Conservation (phyloP, 805 yeast genomes). For the Isabelozyma rhagii region DNA sequence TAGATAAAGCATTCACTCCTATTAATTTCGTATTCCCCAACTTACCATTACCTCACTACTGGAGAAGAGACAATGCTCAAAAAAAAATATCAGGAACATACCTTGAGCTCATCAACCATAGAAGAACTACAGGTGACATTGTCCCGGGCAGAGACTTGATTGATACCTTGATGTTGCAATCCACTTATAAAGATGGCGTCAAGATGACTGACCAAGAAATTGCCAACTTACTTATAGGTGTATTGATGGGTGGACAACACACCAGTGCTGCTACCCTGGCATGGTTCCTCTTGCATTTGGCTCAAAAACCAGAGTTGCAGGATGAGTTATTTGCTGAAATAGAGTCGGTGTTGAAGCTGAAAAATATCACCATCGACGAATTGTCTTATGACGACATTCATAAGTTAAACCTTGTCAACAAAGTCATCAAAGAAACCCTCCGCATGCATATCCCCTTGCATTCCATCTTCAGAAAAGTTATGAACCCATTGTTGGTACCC, state of each 20-base stretch:
- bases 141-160: constrained; percentile 79
- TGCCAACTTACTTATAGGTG: constrained; percentile 90
- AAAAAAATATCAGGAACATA: constrained; percentile 75
- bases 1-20: constrained; percentile 96
- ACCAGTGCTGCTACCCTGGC: constrained; percentile 95
- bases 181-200: constrained; percentile 90
- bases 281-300: constrained; percentile 90
- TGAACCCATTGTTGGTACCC: constrained; percentile 74
- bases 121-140: constrained; percentile 75
- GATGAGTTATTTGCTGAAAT: constrained; percentile 79
- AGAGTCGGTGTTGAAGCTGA: constrained; percentile 54
- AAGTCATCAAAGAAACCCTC: constrained; percentile 86
- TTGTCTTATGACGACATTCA: constrained; percentile 80
- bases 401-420: constrained; percentile 76
- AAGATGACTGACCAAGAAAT: constrained; percentile 94
- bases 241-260: constrained; percentile 99
- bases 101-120: constrained; percentile 67
- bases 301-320: constrained; percentile 81
- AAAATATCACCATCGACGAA: constrained; percentile 43
- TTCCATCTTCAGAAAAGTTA: constrained; percentile 90
- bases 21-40: constrained; percentile 93
- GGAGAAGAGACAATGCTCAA: constrained; percentile 86
- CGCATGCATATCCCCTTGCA: constrained; percentile 97
- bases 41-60: constrained; percentile 83
- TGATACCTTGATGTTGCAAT: constrained; percentile 77